phyloP scores from a whole-genome alignment of 805 yeast species.

The Wickerhamiella kazuoi region DNA sequence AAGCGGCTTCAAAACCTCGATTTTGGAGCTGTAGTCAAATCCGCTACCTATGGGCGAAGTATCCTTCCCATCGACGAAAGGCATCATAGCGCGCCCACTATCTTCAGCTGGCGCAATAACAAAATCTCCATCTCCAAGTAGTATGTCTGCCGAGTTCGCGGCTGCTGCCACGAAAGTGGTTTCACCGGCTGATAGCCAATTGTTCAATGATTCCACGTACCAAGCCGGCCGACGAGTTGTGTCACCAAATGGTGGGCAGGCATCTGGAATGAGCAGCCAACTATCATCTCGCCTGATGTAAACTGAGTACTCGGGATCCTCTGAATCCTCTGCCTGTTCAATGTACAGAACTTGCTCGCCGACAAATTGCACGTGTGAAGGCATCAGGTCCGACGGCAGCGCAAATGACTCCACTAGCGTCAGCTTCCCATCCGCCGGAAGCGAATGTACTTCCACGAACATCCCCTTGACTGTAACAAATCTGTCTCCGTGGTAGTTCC shows the following conservation, averaged over 20 bases:
- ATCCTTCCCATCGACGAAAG: slow-evolving; percentile 9
- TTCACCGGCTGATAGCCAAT: slow-evolving; percentile 2
- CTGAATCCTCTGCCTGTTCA: not conserved
- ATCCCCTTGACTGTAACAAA: not conserved
- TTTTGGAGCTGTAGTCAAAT: slow-evolving; percentile 3
- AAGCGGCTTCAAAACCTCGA: slow-evolving; percentile 4
- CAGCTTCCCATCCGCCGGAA: slow-evolving; percentile 1
- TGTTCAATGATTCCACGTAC: slow-evolving; percentile 3
- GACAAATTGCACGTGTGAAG: not conserved
- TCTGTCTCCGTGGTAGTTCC: not conserved
- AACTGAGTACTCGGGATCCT: not conserved
- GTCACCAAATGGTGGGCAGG: slow-evolving; percentile 11
- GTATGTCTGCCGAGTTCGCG: slow-evolving; percentile 10
- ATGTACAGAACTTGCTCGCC: not conserved
- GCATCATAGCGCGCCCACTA: slow-evolving; percentile 9
- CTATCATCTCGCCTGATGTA: not conserved
- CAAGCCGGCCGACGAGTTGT: slow-evolving; percentile 5
- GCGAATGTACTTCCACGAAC: not conserved
- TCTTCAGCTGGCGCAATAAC: slow-evolving; percentile 4
- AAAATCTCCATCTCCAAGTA: not conserved
- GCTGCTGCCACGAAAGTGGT: slow-evolving; percentile 6
- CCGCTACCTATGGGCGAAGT: slow-evolving; percentile 11
- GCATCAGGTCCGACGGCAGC: not conserved
- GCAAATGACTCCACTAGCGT: not conserved
- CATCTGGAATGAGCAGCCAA: slow-evolving; percentile 6